A percentile compares a stretch with the other conserved stretches of the same genome.
Evolutionary conservation across 164 flowering plant genomes (phyloP).

Genomic region (Tetrastigma voinierianum): DNA sequence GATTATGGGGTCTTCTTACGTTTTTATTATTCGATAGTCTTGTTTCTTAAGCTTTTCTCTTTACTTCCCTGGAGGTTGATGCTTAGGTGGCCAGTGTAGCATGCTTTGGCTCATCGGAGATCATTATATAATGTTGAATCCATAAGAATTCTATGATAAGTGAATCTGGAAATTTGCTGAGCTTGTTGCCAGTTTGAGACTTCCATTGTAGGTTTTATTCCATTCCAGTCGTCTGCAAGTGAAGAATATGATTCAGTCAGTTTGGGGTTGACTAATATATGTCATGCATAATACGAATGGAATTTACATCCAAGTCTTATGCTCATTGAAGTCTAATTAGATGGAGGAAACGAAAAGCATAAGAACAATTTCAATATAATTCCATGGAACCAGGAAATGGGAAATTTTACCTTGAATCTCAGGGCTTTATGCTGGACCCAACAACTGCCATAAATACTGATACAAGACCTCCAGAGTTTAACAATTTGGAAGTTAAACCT

Average conservation of each 20-base stretch:
- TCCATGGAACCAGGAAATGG: slow-evolving; percentile 38
- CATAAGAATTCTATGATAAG: background rate
- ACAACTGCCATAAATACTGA: slow-evolving; percentile 31
- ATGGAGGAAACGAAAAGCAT: slow-evolving; percentile 42
- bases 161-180: slow-evolving; percentile 4
- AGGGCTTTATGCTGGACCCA: slow-evolving; percentile 45
- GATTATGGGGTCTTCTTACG: background rate
- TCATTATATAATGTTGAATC: background rate
- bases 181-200: background rate
- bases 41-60: background rate
- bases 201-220: background rate
- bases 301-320: slow-evolving; percentile 6
- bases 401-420: slow-evolving; percentile 38
- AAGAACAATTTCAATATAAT: slow-evolving; percentile 36
- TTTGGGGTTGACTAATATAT: slow-evolving; percentile 9
- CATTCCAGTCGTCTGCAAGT: background rate
- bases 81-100: background rate
- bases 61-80: background rate
- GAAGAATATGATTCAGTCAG: background rate
- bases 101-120: background rate
- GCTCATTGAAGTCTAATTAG: slow-evolving; percentile 5
- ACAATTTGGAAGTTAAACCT: slow-evolving; percentile 49
- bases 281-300: background rate
- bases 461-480: slow-evolving; percentile 51
- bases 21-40: background rate